Conservation (phyloP, 257 asterid genomes). For the Plantago ovata region DNA sequence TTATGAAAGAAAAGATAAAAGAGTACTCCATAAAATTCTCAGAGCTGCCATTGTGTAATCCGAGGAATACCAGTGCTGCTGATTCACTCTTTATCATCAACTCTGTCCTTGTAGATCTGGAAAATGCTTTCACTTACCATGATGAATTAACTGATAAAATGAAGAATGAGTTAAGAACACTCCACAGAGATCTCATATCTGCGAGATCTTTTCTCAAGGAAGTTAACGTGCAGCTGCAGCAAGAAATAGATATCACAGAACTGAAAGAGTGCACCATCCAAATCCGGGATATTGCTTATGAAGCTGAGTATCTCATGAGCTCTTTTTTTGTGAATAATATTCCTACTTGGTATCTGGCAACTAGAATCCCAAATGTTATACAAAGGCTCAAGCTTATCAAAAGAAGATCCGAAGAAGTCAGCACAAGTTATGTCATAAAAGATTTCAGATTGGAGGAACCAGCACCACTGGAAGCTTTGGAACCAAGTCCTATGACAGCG, state of each 20-base stretch:
- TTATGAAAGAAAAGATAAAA: not conserved
- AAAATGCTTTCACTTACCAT: not conserved
- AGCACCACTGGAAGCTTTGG: too few relatives aligned
- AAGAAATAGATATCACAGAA: not conserved
- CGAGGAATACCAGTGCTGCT: not conserved
- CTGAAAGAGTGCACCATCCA: not conserved
- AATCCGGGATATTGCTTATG: constrained; percentile 8
- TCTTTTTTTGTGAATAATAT: not conserved
- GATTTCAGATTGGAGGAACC: not conserved
- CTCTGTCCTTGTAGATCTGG: constrained; percentile 11
- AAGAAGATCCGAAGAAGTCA: not conserved
- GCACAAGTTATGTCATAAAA: not conserved
- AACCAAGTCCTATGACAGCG: not conserved
- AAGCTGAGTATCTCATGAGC: constrained; percentile 8
- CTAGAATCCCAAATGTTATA: not conserved
- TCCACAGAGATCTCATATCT: not conserved
- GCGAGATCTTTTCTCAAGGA: constrained; percentile 1
- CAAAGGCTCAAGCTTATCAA: not conserved
- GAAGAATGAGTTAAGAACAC: not conserved
- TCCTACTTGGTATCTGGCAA: constrained; percentile 3
- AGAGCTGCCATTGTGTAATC: not conserved
- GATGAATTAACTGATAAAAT: not conserved
- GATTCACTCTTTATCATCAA: constrained; percentile 1
- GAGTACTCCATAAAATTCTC: constrained; percentile 3
- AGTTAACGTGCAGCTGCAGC: not conserved